These are phyloP conservation scores for Darksidea phi DNA, from an alignment of 495 filamentous ascomycete genomes.

Conservation along the genomic window DNA sequence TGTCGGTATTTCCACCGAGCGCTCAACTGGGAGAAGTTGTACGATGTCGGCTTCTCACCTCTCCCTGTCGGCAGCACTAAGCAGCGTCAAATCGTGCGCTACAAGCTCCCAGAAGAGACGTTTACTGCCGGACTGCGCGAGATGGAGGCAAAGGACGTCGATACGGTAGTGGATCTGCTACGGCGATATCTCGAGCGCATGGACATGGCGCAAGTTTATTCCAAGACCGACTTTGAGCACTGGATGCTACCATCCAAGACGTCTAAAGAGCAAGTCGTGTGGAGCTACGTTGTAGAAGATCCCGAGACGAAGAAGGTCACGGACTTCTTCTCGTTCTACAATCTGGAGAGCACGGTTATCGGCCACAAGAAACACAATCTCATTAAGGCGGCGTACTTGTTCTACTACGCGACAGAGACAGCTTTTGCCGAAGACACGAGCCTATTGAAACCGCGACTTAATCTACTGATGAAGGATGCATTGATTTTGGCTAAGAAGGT, in stretches of 20 bases:
- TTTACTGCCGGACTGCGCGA: slow-evolving; percentile 69
- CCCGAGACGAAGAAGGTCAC: slow-evolving; percentile 74
- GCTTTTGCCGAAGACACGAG: slow-evolving; percentile 61
- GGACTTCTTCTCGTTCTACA: slow-evolving; percentile 96
- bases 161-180: slow-evolving; percentile 70
- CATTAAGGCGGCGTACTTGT: slow-evolving; percentile 87
- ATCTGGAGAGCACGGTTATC: slow-evolving; percentile 88
- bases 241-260: slow-evolving; percentile 75
- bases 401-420: slow-evolving; percentile 88
- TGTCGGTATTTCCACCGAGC: slow-evolving; percentile 93
- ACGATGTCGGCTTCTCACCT: slow-evolving; percentile 87
- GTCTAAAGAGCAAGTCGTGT: slow-evolving; percentile 75
- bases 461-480: slow-evolving; percentile 76
- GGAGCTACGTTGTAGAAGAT: slow-evolving; percentile 86
- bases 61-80: slow-evolving; percentile 79
- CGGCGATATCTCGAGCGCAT: slow-evolving; percentile 75
- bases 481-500: slow-evolving; percentile 82
- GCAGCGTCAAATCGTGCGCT: slow-evolving; percentile 73
- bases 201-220: slow-evolving; percentile 79
- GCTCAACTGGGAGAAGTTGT: slow-evolving; percentile 91
- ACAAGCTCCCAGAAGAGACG: slow-evolving; percentile 69
- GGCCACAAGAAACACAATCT: slow-evolving; percentile 69
- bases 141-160: slow-evolving; percentile 81
- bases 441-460: slow-evolving; percentile 68
- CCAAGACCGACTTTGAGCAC: slow-evolving; percentile 75